Evolutionary conservation across 106 monocot species (phyloP).

Genomic region (Posidonia australis): DNA sequence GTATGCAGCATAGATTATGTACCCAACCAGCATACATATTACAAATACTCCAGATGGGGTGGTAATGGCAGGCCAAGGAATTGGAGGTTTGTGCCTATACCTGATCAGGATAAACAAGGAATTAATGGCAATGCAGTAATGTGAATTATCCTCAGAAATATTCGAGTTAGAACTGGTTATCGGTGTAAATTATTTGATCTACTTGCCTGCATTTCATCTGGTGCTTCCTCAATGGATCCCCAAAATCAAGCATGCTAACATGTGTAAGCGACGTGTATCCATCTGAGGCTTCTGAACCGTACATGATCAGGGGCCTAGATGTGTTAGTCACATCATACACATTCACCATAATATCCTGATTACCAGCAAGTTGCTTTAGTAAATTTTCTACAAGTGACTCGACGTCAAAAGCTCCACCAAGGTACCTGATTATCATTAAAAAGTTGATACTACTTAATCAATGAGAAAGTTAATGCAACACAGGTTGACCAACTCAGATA

Average conservation of each 20-base stretch:
- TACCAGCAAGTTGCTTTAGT: constrained; percentile 84
- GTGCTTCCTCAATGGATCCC: constrained; percentile 89
- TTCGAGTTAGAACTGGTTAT: no score
- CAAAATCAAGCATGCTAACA: constrained; percentile 82
- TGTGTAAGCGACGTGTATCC: constrained; percentile 45
- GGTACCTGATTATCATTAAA: constrained; percentile 39
- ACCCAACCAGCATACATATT: constrained; percentile 27
- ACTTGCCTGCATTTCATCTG: constrained; percentile 82
- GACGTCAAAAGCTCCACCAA: constrained; percentile 97
- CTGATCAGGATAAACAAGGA: constrained; percentile 26
- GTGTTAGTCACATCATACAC: constrained; percentile 88
- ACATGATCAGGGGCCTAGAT: constrained; percentile 84
- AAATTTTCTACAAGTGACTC: constrained; percentile 93
- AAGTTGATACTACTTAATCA: no score
- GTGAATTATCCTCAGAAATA: neutral
- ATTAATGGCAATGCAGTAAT: neutral
- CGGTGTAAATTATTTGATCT: neutral
- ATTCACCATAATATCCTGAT: constrained; percentile 85
- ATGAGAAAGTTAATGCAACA: no score
- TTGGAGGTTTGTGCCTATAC: constrained; percentile 65
- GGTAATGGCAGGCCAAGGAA: constrained; percentile 24
- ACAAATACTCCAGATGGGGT: constrained; percentile 23
- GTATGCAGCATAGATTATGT: constrained; percentile 25
- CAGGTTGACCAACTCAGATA: no score
- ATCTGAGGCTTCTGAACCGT: constrained; percentile 56